Conservation (phyloP, 768 basidiomycete genomes). For the Hericium alpestre region DNA sequence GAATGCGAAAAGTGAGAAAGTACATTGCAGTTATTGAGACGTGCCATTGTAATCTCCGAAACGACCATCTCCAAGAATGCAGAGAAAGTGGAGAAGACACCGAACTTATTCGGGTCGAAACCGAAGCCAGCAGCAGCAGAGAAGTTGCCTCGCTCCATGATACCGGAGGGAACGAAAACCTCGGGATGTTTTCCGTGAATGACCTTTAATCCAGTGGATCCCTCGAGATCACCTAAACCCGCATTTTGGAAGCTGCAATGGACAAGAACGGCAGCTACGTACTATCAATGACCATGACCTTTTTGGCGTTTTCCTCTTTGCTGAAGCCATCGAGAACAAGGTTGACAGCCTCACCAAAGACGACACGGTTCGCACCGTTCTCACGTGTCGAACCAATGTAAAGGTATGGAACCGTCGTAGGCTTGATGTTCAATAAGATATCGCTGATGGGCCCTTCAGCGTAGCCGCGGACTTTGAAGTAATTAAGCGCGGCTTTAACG, state of each 20-base stretch:
- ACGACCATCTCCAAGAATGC: slow-evolving; percentile 89
- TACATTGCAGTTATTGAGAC: slow-evolving; percentile 80
- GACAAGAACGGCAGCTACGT: slow-evolving; percentile 17
- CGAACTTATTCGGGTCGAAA: slow-evolving; percentile 70
- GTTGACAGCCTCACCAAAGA: slow-evolving; percentile 81
- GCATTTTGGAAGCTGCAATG: slow-evolving; percentile 6
- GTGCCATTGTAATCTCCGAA: slow-evolving; percentile 88
- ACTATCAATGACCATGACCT: slow-evolving; percentile 86
- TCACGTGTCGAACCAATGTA: slow-evolving; percentile 66
- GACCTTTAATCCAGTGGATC: slow-evolving; percentile 78
- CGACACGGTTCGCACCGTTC: slow-evolving; percentile 66
- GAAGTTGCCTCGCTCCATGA: slow-evolving; percentile 81
- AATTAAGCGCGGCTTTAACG: slow-evolving; percentile 67
- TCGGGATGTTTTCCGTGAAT: slow-evolving; percentile 89
- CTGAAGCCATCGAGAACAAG: slow-evolving; percentile 60
- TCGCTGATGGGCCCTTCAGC: slow-evolving; percentile 31
- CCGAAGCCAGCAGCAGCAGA: slow-evolving; percentile 83
- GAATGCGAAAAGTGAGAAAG: slow-evolving; percentile 86
- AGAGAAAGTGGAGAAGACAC: slow-evolving; percentile 85
- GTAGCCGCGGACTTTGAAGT: slow-evolving; percentile 58
- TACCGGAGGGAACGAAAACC: slow-evolving; percentile 75
- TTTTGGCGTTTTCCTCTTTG: slow-evolving; percentile 67
- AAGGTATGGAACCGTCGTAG: slow-evolving; percentile 42
- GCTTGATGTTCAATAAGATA: slow-evolving; percentile 58
- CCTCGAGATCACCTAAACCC: slow-evolving; percentile 66